Base-by-base conservation (phyloP, 2,329 filamentous ascomycete genomes). In the Cladosporium sp. region DNA sequence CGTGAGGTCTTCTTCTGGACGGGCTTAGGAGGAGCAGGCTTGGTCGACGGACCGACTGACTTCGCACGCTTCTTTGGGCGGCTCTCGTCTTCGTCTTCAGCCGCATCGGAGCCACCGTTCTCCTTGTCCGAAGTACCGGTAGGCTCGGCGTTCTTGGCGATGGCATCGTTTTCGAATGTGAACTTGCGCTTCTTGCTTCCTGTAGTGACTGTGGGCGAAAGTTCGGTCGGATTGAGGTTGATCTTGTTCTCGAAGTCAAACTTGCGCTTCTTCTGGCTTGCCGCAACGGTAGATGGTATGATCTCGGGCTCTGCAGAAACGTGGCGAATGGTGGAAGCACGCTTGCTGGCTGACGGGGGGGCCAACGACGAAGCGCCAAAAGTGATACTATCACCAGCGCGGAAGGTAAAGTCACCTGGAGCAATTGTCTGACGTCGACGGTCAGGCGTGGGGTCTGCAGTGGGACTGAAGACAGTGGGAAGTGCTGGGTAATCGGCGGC, bases 321-420 rank as follows among this genome's bases (percentile, higher is more conserved):
- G 65, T 74, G 74, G 39, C 77, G 72, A 20, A 80, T 78, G 57
- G 75, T 72, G 30, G 76, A 59, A 8, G 61, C 59, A 5, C 64
- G 73, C 59, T 76, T 76, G 17, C 61, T 61, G 22, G 55, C 63
- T 6, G 70, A 51, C 34, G 59, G 61, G 36, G 62, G 60, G 25
- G 63, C 60, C 30, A 64, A 69, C 5, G 72, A 68, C 6, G 69
- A 70, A 14, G 73, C 69, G 14, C 72, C 74, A 59, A 81, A 81
- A 22, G 72, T 70, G 62, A 81, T 76, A 19, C 70, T 67, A 55
- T 74, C 73, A 60, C 73, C 74, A 25, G 77, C 75, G 61, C 77
- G 71, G 72, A 82, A 80, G 5, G 77, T 81, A 67, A 82, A 82
- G 58, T 76, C 71, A 22, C 72, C 71, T 6, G 76, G 71, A 1